Evolutionary conservation across 345 rosid species (phyloP).

Genomic region (Salix brachista): DNA sequence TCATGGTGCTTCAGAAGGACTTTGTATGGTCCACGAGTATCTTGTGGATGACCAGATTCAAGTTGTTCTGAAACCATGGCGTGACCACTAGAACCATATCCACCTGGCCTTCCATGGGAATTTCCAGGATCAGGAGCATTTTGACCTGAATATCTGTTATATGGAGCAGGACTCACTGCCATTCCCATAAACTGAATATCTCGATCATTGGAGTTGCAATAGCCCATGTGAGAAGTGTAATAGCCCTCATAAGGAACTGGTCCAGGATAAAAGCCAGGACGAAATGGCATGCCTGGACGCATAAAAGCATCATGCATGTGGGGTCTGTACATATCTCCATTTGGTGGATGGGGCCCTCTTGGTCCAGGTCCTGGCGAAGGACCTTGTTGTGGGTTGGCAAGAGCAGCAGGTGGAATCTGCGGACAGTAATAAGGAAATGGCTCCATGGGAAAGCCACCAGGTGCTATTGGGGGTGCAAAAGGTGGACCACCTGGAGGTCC

Average conservation of each 20-base stretch:
- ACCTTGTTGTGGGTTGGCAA: slow-evolving; percentile 48
- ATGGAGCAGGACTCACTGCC: slow-evolving; percentile 58
- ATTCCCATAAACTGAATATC: slow-evolving; percentile 70
- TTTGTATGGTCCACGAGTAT: slow-evolving; percentile 53
- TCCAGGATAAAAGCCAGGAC: slow-evolving; percentile 85
- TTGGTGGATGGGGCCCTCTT: slow-evolving; percentile 62
- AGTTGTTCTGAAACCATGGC: slow-evolving; percentile 42
- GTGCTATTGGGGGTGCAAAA: slow-evolving; percentile 67
- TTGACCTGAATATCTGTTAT: slow-evolving; percentile 50
- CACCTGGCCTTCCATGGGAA: slow-evolving; percentile 52
- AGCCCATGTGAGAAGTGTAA: slow-evolving; percentile 84
- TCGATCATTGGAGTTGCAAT: slow-evolving; percentile 59
- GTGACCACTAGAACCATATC: slow-evolving; percentile 47
- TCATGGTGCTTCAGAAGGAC: slow-evolving; percentile 79
- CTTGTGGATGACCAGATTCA: slow-evolving; percentile 56
- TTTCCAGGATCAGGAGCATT: slow-evolving; percentile 45
- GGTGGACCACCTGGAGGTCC: slow-evolving; percentile 79
- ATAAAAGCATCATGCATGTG: slow-evolving; percentile 71
- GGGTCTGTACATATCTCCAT: slow-evolving; percentile 75
- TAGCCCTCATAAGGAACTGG: slow-evolving; percentile 73
- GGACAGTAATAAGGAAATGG: slow-evolving; percentile 77
- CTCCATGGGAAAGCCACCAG: slow-evolving; percentile 82
- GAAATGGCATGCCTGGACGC: slow-evolving; percentile 73
- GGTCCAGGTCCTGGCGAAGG: slow-evolving; percentile 66
- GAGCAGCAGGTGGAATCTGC: slow-evolving; percentile 53